These are phyloP conservation scores for Clavaria fumosa DNA, from an alignment of 768 basidiomycete species.

Conservation along the genomic window DNA sequence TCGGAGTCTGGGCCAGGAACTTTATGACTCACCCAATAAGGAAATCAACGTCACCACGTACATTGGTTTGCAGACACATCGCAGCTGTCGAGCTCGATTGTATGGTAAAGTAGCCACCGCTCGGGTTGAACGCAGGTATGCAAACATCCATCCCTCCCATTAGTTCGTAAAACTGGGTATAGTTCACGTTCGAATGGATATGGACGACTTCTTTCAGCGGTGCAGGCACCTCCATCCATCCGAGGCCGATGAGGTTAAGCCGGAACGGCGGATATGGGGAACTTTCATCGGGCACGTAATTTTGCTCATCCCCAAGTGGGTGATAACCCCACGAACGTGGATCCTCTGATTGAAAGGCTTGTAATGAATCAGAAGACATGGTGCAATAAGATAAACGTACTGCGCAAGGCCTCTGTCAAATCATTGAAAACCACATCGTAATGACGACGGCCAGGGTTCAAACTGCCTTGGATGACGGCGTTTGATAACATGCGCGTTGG, in stretches of 20 bases:
- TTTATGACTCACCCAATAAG: neutral
- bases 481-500: slow-evolving; percentile 18
- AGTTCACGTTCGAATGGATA: slow-evolving; percentile 20
- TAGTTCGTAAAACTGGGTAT: slow-evolving; percentile 22
- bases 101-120: slow-evolving; percentile 18
- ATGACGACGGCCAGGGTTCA: slow-evolving; percentile 21
- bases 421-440: slow-evolving; percentile 22
- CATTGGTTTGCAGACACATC: slow-evolving; percentile 25
- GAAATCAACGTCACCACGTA: slow-evolving; percentile 9
- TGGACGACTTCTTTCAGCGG: slow-evolving; percentile 24
- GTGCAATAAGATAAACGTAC: slow-evolving; percentile 10
- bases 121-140: slow-evolving; percentile 24
- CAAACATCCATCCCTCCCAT: slow-evolving; percentile 26
- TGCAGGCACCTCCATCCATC: slow-evolving; percentile 20
- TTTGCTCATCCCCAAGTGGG: slow-evolving; percentile 13
- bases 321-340: slow-evolving; percentile 23
- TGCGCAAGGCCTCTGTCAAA: slow-evolving; percentile 18
- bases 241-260: slow-evolving; percentile 21
- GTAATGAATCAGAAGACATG: neutral
- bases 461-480: slow-evolving; percentile 28
- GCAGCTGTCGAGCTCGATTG: slow-evolving; percentile 28
- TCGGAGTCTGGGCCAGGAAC: slow-evolving; percentile 19
- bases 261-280: slow-evolving; percentile 20
- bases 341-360: slow-evolving; percentile 14
- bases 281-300: slow-evolving; percentile 13